Conservation (phyloP, 1,139 yeast genomes). For the Hansenula sp. region DNA sequence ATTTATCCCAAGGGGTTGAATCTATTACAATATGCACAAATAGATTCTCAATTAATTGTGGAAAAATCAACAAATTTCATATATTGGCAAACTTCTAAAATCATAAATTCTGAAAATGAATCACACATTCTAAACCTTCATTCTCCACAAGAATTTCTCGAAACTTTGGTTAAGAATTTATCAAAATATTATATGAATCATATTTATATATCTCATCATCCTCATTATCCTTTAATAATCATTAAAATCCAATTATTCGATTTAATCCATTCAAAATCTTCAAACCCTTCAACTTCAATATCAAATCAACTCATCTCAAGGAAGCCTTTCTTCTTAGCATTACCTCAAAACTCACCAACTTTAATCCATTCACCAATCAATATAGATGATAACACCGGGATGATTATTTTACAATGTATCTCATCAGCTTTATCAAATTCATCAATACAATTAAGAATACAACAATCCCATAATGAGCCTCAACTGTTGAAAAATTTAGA, state of each 20-base stretch:
- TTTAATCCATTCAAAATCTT: slow-evolving; percentile 24
- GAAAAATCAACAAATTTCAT: slow-evolving; percentile 46
- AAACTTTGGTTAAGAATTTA: slow-evolving; percentile 43
- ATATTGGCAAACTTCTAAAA: slow-evolving; percentile 58
- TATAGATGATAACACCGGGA: slow-evolving; percentile 35
- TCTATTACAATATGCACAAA: slow-evolving; percentile 65
- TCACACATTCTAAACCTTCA: slow-evolving; percentile 35
- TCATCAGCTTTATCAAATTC: slow-evolving; percentile 43
- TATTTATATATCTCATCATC: slow-evolving; percentile 66
- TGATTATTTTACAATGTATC: slow-evolving; percentile 56
- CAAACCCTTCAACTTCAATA: slow-evolving; percentile 11
- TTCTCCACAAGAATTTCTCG: slow-evolving; percentile 38
- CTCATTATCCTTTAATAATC: slow-evolving; percentile 54
- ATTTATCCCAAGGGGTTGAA: slow-evolving; percentile 66
- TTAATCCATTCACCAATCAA: slow-evolving; percentile 54
- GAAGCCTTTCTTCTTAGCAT: slow-evolving; percentile 59
- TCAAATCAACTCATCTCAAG: slow-evolving; percentile 44
- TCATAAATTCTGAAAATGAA: slow-evolving; percentile 35
- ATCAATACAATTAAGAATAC: slow-evolving; percentile 28
- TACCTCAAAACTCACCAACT: slow-evolving; percentile 66
- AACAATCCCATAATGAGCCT: neutral
- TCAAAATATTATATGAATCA: slow-evolving; percentile 50
- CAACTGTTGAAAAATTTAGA: slow-evolving; percentile 46
- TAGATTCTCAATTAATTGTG: slow-evolving; percentile 62
- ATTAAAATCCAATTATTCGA: slow-evolving; percentile 71